These are phyloP conservation scores for Cercospora zeina DNA, from an alignment of 2,329 filamentous ascomycete genomes.

Conservation along the genomic window DNA sequence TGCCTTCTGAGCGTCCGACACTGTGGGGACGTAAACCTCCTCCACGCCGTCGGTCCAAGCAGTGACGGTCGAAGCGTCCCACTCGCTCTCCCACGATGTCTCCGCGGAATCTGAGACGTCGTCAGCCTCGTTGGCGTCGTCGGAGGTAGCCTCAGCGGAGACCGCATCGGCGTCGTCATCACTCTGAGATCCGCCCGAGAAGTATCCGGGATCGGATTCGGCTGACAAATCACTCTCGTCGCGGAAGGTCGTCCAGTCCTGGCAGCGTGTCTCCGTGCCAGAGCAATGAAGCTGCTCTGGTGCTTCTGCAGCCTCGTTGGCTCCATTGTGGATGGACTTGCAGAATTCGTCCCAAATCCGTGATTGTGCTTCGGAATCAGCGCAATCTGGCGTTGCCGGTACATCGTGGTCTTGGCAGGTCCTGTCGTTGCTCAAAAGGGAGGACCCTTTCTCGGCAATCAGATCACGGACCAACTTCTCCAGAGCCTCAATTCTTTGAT, in stretches of 20 bases:
- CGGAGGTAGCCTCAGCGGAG: conserved; percentile 9
- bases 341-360: neutral
- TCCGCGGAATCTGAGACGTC: conserved; percentile 1
- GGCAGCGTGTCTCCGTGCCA: neutral
- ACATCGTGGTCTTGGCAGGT: neutral
- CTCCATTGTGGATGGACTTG: neutral
- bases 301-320: neutral
- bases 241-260: neutral
- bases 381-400: neutral
- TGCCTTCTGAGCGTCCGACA: neutral
- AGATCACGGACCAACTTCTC: neutral
- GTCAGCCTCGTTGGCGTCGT: neutral
- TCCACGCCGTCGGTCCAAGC: neutral
- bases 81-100: neutral
- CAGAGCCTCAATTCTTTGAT: neutral
- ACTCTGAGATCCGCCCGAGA: neutral
- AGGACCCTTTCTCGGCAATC: neutral
- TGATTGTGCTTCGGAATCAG: neutral
- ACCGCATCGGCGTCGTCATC: neutral
- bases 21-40: neutral
- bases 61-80: neutral
- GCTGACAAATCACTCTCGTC: neutral
- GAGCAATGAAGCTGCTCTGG: neutral
- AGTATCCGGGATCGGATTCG: neutral
- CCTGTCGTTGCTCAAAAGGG: neutral